A percentile compares a stretch with the other conserved stretches of the same genome.
Evolutionary conservation across 1,284 basidiomycete species (phyloP).

Genomic region (Mrakiaceae sp.): DNA sequence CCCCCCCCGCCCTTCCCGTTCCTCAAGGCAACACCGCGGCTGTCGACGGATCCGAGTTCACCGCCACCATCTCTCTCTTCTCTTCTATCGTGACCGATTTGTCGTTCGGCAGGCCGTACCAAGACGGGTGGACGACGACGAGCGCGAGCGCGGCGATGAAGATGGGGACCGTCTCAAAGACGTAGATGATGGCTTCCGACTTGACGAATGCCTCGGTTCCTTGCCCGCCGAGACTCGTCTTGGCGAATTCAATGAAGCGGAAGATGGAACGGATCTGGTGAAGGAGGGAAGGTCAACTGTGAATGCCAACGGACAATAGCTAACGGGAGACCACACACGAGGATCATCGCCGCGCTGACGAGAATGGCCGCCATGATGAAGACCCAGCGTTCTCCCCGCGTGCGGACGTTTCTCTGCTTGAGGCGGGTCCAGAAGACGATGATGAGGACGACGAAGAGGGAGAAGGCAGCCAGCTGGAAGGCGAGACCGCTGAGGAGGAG

Average conservation of each 20-base stretch:
- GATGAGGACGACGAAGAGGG: not conserved
- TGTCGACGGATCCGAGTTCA: too few relatives aligned
- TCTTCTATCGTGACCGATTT: not conserved
- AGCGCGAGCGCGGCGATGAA: not conserved
- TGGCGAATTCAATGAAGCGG: constrained; percentile 8
- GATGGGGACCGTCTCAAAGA: constrained; percentile 6
- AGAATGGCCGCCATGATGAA: not conserved
- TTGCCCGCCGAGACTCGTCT: not conserved
- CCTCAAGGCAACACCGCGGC: not conserved
- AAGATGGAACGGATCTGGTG: not conserved
- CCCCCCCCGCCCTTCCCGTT: too few relatives aligned
- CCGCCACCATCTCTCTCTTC: not conserved
- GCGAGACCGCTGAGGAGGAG: constrained; percentile 6
- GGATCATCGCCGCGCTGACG: not conserved
- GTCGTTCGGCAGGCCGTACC: constrained; percentile 7
- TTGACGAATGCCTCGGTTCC: not conserved
- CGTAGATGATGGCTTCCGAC: constrained; percentile 4
- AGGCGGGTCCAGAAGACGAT: not conserved
- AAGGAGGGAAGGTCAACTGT: too few relatives aligned
- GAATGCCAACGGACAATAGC: not conserved
- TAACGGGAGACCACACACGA: not conserved
- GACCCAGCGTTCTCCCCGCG: not conserved
- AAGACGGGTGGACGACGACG: constrained; percentile 6
- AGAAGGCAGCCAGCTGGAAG: constrained; percentile 9
- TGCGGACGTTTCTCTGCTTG: not conserved